Percentiles rank a stretch among this genome's conserved stretches.
phyloP scores from a whole-genome alignment of 2,329 filamentous ascomycete genomes.

The Onygenales sp. region DNA sequence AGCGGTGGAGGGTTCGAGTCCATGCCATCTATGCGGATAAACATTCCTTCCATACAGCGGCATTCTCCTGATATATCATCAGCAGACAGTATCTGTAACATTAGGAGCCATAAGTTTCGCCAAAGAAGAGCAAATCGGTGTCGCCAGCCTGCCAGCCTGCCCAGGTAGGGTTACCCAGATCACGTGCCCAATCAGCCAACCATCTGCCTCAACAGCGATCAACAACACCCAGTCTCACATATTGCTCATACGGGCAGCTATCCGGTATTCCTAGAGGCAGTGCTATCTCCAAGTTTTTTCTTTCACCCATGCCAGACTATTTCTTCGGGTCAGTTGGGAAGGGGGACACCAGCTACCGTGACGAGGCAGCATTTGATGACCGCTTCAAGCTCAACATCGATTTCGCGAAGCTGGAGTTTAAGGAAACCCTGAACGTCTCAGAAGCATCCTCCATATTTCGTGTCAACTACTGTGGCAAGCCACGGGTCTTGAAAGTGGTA shows the following conservation, averaged over 20 bases:
- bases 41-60: no score
- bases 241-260: conserved; percentile 1
- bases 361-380: conserved; percentile 3
- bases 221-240: background rate
- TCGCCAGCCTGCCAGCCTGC: no score
- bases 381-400: conserved; percentile 4
- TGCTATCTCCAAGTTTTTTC: background rate
- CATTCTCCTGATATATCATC: no score
- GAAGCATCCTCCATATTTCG: conserved; percentile 5
- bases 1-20: no score
- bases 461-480: conserved; percentile 4
- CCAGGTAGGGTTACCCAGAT: no score
- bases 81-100: no score
- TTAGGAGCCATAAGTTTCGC: no score
- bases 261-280: background rate
- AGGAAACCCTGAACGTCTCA: conserved; percentile 2
- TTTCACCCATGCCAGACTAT: conserved; percentile 1
- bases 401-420: conserved; percentile 2
- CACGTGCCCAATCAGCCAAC: no score
- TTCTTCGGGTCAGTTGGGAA: background rate
- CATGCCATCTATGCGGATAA: no score
- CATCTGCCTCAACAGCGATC: background rate
- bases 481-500: conserved; percentile 7
- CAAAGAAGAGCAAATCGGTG: no score
- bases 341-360: background rate